These are phyloP conservation scores for Daldinia concentrica DNA, from an alignment of 495 filamentous ascomycete species.

Conservation along the genomic window DNA sequence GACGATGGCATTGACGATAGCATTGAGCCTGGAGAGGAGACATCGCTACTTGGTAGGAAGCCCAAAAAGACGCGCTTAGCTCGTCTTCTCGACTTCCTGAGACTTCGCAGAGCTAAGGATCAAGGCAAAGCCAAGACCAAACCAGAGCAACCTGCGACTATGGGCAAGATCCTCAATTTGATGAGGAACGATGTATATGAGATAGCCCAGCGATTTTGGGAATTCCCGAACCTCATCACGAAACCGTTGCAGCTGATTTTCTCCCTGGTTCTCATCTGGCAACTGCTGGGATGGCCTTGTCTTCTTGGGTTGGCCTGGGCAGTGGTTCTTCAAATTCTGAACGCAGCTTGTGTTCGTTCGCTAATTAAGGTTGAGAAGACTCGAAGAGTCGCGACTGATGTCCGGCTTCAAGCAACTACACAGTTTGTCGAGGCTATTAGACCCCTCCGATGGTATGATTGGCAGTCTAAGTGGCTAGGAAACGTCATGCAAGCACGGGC, in stretches of 20 bases:
- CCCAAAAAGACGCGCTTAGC: conserved; percentile 27
- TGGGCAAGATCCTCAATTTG: conserved; percentile 85
- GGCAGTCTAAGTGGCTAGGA: conserved; percentile 81
- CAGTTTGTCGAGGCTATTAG: conserved; percentile 86
- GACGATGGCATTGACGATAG: conserved; percentile 35
- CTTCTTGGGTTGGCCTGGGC: conserved; percentile 74
- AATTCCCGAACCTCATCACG: conserved; percentile 71
- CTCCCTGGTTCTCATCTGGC: conserved; percentile 74
- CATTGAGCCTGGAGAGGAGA: conserved; percentile 14
- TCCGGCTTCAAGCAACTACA: conserved; percentile 74
- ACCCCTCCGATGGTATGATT: conserved; percentile 88
- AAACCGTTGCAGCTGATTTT: conserved; percentile 75
- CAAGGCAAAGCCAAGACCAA: conserved; percentile 11
- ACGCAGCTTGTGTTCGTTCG: conserved; percentile 67
- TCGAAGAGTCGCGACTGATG: conserved; percentile 73
- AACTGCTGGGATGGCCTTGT: conserved; percentile 80
- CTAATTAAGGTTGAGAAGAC: conserved; percentile 70
- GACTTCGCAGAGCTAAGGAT: conserved; percentile 17
- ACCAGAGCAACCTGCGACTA: conserved; percentile 69
- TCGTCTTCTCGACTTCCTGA: conserved; percentile 35
- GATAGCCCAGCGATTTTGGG: conserved; percentile 84
- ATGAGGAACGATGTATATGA: conserved; percentile 84
- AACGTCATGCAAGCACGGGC: conserved; percentile 76
- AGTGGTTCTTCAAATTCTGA: conserved; percentile 69
- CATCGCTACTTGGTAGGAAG: conserved; percentile 33